Base-by-base conservation (phyloP, 2,329 filamentous ascomycete species). In the Chaetothyriales sp. region DNA sequence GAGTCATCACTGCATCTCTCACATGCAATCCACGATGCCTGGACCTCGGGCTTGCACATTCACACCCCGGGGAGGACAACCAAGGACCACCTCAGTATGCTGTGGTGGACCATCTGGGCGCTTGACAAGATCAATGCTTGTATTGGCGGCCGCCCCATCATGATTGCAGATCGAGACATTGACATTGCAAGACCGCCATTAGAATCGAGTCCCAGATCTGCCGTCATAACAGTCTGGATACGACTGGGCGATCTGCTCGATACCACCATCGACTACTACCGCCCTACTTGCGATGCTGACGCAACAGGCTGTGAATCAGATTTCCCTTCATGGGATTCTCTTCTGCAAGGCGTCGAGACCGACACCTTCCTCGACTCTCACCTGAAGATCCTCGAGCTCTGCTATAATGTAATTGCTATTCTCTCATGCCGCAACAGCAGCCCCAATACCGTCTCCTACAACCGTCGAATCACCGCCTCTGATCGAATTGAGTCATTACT, bases 331-430 rank as follows among this genome's bases (percentile, higher is more conserved):
- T 69, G 68, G 54, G 59, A 64, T 50, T 55, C 51, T 10, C 44
- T 58, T 18, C 22, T 51, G 9, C 44, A 55, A 32, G 56, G 51
- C 6, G 53, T 58, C 15, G 47, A 58, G 19, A 22, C 28, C 18
- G 20, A 46, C 39, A 32, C 46, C 46, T 18, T 22, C 9, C 43
- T 50, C 49, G 49, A 55, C 18, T 39, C 32, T 39, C 45, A 47
- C 12, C 20, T 26, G 19, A 47, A 12, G 12, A 66, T 76, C 5
- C 62, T 79, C 6, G 76, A 78, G 51, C 61, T 79, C 2, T 77
- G 73, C 60, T 78, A 79, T 52, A 73, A 78, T 57, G 70, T 73
- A 19, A 73, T 77, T 48, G 74, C 73, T 36, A 77, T 79, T 58
- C 65, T 77, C 1, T 77, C 75, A 2, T 75, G 76, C 60, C 73